phyloP scores from a whole-genome alignment of 306 rosid species.

The Castanospermum australe region DNA sequence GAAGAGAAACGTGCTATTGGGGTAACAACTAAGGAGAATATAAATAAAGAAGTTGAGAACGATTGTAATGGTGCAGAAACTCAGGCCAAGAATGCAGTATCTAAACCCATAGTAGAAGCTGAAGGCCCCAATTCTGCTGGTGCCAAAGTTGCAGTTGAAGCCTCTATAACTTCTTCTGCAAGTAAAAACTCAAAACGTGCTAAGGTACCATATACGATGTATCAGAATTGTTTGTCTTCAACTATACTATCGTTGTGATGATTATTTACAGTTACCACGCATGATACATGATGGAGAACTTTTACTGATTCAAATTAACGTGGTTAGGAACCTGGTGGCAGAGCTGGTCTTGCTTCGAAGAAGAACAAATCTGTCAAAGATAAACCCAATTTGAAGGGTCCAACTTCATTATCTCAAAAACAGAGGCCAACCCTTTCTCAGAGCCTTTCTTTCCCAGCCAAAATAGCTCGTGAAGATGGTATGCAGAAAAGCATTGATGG shows the following conservation, averaged over 20 bases:
- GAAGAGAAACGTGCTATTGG: constrained; percentile 67
- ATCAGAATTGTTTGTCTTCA: constrained; percentile 20
- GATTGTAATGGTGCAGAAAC: constrained; percentile 36
- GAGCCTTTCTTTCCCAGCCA: constrained; percentile 79
- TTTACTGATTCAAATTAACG: constrained; percentile 19
- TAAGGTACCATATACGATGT: constrained; percentile 48
- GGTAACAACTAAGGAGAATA: constrained; percentile 37
- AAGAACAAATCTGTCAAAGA: constrained; percentile 57
- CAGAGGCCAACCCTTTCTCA: constrained; percentile 63
- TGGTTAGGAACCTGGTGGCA: constrained; percentile 51
- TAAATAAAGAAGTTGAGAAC: constrained; percentile 39
- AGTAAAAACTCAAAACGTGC: constrained; percentile 46
- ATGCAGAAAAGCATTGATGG: constrained; percentile 72
- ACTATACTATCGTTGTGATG: not conserved
- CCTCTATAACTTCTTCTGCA: constrained; percentile 44
- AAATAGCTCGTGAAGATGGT: constrained; percentile 46
- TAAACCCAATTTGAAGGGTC: constrained; percentile 45
- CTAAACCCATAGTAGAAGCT: constrained; percentile 39
- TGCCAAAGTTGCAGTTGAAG: constrained; percentile 31
- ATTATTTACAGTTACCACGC: not conserved
- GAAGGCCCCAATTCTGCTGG: constrained; percentile 41
- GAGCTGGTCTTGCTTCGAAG: constrained; percentile 51
- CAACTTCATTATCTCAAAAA: constrained; percentile 41
- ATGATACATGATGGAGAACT: not conserved
- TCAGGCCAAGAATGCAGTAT: constrained; percentile 37